Percentiles rank a stretch among this genome's conserved stretches.
phyloP scores from a whole-genome alignment of 108 stramenopile genomes.

The Cyclostephanos tholiformis region DNA sequence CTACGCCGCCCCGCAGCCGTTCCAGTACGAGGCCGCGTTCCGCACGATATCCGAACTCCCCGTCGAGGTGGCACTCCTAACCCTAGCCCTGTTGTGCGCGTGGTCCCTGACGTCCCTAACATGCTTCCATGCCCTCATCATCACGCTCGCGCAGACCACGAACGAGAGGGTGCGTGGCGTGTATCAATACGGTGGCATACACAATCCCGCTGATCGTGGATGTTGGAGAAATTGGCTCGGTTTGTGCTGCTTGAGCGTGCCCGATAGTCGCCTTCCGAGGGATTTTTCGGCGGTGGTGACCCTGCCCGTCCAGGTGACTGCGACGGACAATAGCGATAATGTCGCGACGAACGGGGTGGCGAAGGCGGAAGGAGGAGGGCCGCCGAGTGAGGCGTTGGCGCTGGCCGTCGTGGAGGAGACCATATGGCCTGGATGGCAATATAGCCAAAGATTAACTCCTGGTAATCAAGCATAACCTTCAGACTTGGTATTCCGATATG shows the following conservation, averaged over 20 bases:
- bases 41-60: conserved; percentile 55
- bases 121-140: conserved; percentile 78
- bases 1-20: conserved; percentile 8
- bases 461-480: too few relatives aligned
- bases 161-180: conserved; percentile 84
- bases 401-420: conserved; percentile 23
- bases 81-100: conserved; percentile 71
- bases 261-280: conserved; percentile 25
- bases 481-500: too few relatives aligned
- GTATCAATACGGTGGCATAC: conserved; percentile 60
- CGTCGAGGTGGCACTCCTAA: conserved; percentile 60
- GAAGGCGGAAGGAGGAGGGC: conserved; percentile 16
- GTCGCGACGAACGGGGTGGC: neutral
- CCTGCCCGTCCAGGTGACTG: neutral
- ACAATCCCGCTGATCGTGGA: conserved; percentile 70
- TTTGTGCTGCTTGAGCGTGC: conserved; percentile 36
- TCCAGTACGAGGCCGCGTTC: conserved; percentile 36
- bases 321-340: neutral
- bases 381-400: conserved; percentile 3
- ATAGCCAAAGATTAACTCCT: conserved; percentile 4
- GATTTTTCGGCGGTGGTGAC: conserved; percentile 54
- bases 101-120: conserved; percentile 76
- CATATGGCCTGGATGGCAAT: conserved; percentile 33
- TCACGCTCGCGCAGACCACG: conserved; percentile 82
- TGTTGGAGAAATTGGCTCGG: conserved; percentile 72